Evolutionary conservation across 2,329 filamentous ascomycete species (phyloP).

Genomic region (Aphanocladium album): DNA sequence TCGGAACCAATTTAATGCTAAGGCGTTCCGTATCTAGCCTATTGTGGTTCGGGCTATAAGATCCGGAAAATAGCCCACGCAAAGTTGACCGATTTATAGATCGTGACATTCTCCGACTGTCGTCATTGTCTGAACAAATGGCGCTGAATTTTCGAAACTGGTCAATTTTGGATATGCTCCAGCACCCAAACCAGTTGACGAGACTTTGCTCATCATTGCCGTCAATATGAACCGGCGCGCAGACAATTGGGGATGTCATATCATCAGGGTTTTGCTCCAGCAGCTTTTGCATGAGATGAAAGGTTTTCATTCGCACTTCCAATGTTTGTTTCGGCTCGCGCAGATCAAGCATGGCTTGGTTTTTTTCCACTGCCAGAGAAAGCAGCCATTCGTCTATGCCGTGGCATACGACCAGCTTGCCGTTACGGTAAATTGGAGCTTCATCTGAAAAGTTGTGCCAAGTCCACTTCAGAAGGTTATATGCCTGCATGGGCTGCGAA

Average conservation of each 20-base stretch:
- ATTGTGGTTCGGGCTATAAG: neutral
- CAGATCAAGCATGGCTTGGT: neutral
- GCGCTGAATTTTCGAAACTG: conserved; percentile 51
- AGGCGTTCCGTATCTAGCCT: neutral
- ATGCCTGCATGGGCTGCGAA: conserved; percentile 30
- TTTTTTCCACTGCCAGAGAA: conserved; percentile 22
- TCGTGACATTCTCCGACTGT: conserved; percentile 19
- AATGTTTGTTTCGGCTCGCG: neutral
- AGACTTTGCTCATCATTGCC: conserved; percentile 57
- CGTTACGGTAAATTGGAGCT: conserved; percentile 12
- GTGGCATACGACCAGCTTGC: conserved; percentile 27
- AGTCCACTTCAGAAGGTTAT: conserved; percentile 33
- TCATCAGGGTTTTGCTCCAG: neutral
- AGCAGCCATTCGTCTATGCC: conserved; percentile 26
- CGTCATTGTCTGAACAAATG: conserved; percentile 39
- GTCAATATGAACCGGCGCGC: conserved; percentile 44
- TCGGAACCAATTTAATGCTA: neutral
- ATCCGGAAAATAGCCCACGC: neutral
- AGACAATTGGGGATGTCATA: conserved; percentile 33
- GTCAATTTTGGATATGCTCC: conserved; percentile 46
- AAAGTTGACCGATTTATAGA: conserved; percentile 18
- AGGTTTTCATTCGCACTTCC: neutral
- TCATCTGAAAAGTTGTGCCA: conserved; percentile 19
- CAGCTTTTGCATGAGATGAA: neutral
- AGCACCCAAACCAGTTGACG: conserved; percentile 59